Base-by-base conservation (phyloP, 2,329 filamentous ascomycete genomes). In the Pseudogymnoascus destructans region DNA sequence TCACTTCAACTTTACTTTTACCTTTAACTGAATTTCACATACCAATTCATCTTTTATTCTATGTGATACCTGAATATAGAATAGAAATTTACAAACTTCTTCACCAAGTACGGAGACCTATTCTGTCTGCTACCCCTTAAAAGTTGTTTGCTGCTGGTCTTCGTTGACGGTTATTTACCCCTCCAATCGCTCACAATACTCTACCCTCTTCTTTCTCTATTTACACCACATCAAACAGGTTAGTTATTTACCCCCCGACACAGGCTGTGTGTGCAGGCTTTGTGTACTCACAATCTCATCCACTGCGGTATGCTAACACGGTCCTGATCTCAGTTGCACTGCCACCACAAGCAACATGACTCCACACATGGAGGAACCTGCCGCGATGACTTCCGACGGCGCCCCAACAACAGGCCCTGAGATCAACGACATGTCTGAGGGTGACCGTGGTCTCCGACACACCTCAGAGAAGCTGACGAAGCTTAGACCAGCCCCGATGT, bases 381-480 rank as follows among this genome's bases (percentile, higher is more conserved):
- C 46, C 10, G 5, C 46, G n/a, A 52, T 19, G 25, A 52, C 15
- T 32, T 32, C 25, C 17, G 25, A 52, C 23, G 15, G 25, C 25
- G 25, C n/a, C n/a, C 5, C n/a, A 4, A 19, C n/a, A 52, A 30
- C 46, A 30, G 9, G 3, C 25, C 15, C 46, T 13, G 25, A 30
- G 23, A 30, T 15, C 46, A 52, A 13, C n/a, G 9, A 2, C n/a
- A 19, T 52, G 25, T 4, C 46, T 7, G 25, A 61, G 15, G 58
- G 54, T 25, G 46, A 9, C 8, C 58, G 25, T 19, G 52, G 55
- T 21, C 42, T 55, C 7, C 59, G 58, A 25, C 66, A 66, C 46
- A 61, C 62, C 7, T 17, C 59, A n/a, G 61, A 63, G 42, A 57
- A 64, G 6, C 56, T 67, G 10, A 57, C 66, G 15, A 59, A 46